Conservation (phyloP, 306 rosid genomes). For the Rubus parviflorus region DNA sequence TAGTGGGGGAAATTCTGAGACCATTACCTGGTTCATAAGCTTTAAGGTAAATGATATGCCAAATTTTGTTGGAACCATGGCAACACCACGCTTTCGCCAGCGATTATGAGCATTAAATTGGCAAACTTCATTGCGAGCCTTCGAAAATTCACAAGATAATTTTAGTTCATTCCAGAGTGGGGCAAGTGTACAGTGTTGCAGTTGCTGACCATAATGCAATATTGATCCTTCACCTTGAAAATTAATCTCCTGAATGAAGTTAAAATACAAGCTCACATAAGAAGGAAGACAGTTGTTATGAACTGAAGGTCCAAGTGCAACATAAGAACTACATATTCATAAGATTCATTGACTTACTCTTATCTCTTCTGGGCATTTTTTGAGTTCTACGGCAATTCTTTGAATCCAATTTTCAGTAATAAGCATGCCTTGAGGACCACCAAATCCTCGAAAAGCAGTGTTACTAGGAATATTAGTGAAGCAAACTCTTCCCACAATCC, state of each 20-base stretch:
- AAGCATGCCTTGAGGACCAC: constrained; percentile 99
- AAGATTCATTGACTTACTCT: constrained; percentile 49
- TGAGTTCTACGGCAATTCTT: constrained; percentile 75
- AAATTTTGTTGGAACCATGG: constrained; percentile 89
- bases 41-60: constrained; percentile 89
- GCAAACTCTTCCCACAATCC: constrained; percentile 77
- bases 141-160: constrained; percentile 64
- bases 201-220: constrained; percentile 74
- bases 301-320: constrained; percentile 17
- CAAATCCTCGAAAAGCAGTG: constrained; percentile 98
- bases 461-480: constrained; percentile 83
- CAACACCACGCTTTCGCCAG: constrained; percentile 92
- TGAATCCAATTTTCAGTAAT: constrained; percentile 94
- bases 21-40: constrained; percentile 86
- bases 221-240: constrained; percentile 89
- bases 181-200: constrained; percentile 68
- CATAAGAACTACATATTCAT: neutral
- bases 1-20: neutral
- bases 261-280: constrained; percentile 23
- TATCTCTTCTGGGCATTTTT: constrained; percentile 82
- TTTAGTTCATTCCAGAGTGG: constrained; percentile 78
- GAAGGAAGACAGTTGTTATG: constrained; percentile 14
- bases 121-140: constrained; percentile 66
- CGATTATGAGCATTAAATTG: constrained; percentile 64
- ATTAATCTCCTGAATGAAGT: constrained; percentile 66